A percentile compares a stretch with the other conserved stretches of the same genome.
Conservation (phyloP, 1,139 yeast genomes). For the Kluyveromyces marxianus region DNA sequence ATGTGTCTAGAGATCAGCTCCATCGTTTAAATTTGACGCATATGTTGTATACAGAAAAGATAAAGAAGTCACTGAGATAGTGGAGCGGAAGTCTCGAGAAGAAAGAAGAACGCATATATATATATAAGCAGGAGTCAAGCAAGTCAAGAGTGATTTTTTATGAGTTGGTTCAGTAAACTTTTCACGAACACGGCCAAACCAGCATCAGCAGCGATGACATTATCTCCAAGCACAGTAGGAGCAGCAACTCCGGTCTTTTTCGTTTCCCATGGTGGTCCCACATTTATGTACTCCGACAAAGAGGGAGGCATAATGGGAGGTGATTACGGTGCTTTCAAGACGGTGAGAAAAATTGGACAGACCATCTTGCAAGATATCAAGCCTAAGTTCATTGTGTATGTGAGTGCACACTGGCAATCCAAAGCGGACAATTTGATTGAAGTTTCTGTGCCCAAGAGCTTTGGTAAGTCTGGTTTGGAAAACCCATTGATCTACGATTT, state of each 20-base stretch:
- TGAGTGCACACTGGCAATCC: slow-evolving; percentile 77
- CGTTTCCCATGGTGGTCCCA: slow-evolving; percentile 75
- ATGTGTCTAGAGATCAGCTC: no score
- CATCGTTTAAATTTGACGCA: no score
- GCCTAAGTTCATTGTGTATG: slow-evolving; percentile 58
- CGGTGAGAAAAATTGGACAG: slow-evolving; percentile 42
- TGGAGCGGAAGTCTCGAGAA: no score
- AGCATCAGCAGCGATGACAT: not conserved
- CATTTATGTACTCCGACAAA: slow-evolving; percentile 47
- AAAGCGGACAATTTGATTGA: slow-evolving; percentile 35
- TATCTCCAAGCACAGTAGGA: not conserved
- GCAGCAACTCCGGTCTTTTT: slow-evolving; percentile 48
- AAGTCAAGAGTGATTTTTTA: no score
- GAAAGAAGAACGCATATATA: no score
- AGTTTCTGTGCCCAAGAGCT: slow-evolving; percentile 39
- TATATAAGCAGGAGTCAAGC: no score
- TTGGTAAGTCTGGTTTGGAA: slow-evolving; percentile 12
- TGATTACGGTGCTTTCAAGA: slow-evolving; percentile 53
- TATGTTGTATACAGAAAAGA: no score
- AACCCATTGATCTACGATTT: slow-evolving; percentile 56
- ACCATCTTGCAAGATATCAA: slow-evolving; percentile 41
- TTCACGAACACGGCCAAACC: not conserved
- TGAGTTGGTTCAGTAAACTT: slow-evolving; percentile 1
- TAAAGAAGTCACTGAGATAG: no score
- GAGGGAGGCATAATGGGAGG: slow-evolving; percentile 33